Conservation (phyloP, 2,329 filamentous ascomycete species). For the Diaporthe batatas region DNA sequence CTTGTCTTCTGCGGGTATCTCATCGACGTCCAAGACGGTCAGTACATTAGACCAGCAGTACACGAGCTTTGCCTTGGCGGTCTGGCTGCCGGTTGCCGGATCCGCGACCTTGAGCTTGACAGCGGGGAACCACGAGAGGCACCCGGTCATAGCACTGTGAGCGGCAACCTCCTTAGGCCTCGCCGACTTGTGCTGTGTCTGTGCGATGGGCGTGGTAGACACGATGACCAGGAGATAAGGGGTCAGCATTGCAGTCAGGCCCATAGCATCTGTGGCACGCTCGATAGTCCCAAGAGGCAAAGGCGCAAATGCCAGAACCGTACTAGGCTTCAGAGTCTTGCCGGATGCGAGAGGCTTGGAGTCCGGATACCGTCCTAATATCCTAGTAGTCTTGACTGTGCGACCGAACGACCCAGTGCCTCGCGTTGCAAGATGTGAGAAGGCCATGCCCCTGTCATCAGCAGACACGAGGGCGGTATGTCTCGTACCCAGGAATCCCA, state of each 20-base stretch:
- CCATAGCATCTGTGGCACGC: conserved; percentile 86
- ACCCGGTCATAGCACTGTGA: conserved; percentile 93
- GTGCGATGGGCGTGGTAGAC: conserved; percentile 94
- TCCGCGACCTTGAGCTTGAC: conserved; percentile 89
- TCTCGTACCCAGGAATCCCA: conserved; percentile 94
- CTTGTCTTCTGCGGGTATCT: conserved; percentile 75
- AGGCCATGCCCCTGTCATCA: conserved; percentile 96
- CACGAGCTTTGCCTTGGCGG: conserved; percentile 87
- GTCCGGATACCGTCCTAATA: conserved; percentile 91
- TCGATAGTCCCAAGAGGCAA: conserved; percentile 95
- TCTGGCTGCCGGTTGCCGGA: conserved; percentile 73
- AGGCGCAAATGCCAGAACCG: conserved; percentile 91
- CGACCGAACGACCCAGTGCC: conserved; percentile 89
- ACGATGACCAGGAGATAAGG: conserved; percentile 97
- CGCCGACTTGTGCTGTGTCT: conserved; percentile 94
- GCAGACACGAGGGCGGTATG: conserved; percentile 96
- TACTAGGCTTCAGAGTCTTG: conserved; percentile 88
- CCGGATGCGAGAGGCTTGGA: conserved; percentile 68
- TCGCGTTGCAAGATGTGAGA: conserved; percentile 93
- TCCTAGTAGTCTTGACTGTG: conserved; percentile 88
- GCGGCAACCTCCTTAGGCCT: conserved; percentile 91
- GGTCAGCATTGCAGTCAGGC: conserved; percentile 93
- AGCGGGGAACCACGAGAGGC: conserved; percentile 96
- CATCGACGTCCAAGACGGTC: conserved; percentile 90
- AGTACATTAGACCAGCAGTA: conserved; percentile 99